Evolutionary conservation across 352 stramenopile species (phyloP).

Genomic region (Phytophthora vignae): DNA sequence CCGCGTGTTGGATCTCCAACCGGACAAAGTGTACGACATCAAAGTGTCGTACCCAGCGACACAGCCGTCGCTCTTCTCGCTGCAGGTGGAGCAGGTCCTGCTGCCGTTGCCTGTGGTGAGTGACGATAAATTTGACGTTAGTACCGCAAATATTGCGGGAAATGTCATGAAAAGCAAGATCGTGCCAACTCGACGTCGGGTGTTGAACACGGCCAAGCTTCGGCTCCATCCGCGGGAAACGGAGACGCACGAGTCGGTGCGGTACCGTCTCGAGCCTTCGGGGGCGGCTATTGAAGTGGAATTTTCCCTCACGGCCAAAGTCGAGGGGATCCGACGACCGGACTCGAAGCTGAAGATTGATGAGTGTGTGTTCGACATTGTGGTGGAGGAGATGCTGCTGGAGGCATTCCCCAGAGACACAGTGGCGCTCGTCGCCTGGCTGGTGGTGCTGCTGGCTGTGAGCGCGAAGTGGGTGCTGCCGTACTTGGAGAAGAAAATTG

Average conservation of each 20-base stretch:
- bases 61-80: constrained; percentile 58
- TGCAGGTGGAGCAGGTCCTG: constrained; percentile 58
- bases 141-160: constrained; percentile 20
- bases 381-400: constrained; percentile 76
- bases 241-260: constrained; percentile 34
- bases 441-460: constrained; percentile 49
- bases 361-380: constrained; percentile 76
- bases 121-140: constrained; percentile 18
- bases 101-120: constrained; percentile 25
- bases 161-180: constrained; percentile 30
- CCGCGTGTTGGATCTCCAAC: constrained; percentile 56
- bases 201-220: constrained; percentile 78
- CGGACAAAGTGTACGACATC: constrained; percentile 67
- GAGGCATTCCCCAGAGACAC: constrained; percentile 60
- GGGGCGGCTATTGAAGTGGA: constrained; percentile 40
- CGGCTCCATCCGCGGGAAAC: constrained; percentile 57
- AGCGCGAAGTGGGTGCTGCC: constrained; percentile 50
- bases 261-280: constrained; percentile 41
- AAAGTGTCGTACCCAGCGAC: constrained; percentile 82
- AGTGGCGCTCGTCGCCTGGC: constrained; percentile 63
- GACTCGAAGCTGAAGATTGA: constrained; percentile 38
- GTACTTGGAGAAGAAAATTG: constrained; percentile 62
- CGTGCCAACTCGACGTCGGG: constrained; percentile 36
- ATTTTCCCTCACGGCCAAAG: constrained; percentile 51
- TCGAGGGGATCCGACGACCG: constrained; percentile 61